These are phyloP conservation scores for Ascosphaera apis DNA, from an alignment of 2,329 filamentous ascomycete genomes.

Conservation along the genomic window DNA sequence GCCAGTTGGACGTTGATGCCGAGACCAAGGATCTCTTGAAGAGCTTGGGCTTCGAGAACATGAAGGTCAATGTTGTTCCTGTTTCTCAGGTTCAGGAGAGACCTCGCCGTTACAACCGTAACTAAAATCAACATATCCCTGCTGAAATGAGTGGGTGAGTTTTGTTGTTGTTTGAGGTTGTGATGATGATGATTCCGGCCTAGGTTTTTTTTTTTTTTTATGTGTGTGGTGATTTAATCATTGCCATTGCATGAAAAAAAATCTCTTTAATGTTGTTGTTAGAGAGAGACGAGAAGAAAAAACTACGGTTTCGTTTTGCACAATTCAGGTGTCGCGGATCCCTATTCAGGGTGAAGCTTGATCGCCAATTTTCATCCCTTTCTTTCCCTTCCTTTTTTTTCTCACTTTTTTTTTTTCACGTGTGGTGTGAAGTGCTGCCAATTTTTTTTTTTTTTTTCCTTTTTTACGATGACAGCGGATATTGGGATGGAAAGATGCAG, in stretches of 20 bases:
- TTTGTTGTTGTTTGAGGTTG: constrained; percentile 1
- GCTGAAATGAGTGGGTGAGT: constrained; percentile 1
- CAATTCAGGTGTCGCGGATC: constrained; percentile 77
- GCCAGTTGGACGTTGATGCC: constrained; percentile 80
- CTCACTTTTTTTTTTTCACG: too few relatives aligned
- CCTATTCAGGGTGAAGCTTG: constrained; percentile 64
- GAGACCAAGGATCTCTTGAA: constrained; percentile 99
- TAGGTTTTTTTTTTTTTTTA: background rate
- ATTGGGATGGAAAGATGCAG: too few relatives aligned
- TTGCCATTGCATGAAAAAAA: background rate
- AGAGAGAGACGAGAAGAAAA: constrained; percentile 4
- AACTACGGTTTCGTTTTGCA: constrained; percentile 10
- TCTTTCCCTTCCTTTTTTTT: constrained; percentile 5
- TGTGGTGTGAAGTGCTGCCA: too few relatives aligned
- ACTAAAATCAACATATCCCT: constrained; percentile 2
- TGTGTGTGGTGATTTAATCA: background rate
- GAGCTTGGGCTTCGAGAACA: constrained; percentile 92
- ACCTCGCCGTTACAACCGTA: constrained; percentile 40
- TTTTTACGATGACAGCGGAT: too few relatives aligned
- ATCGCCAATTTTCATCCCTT: constrained; percentile 46
- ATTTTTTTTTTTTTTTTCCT: too few relatives aligned
- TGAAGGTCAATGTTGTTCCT: constrained; percentile 86
- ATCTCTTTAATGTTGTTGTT: background rate
- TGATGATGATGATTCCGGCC: constrained; percentile 1
- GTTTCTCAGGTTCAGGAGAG: constrained; percentile 89